A percentile compares a stretch with the other conserved stretches of the same genome.
These are phyloP conservation scores for Phyllosticta ampelicida DNA, from an alignment of 2,329 filamentous ascomycete genomes.

Conservation along the genomic window DNA sequence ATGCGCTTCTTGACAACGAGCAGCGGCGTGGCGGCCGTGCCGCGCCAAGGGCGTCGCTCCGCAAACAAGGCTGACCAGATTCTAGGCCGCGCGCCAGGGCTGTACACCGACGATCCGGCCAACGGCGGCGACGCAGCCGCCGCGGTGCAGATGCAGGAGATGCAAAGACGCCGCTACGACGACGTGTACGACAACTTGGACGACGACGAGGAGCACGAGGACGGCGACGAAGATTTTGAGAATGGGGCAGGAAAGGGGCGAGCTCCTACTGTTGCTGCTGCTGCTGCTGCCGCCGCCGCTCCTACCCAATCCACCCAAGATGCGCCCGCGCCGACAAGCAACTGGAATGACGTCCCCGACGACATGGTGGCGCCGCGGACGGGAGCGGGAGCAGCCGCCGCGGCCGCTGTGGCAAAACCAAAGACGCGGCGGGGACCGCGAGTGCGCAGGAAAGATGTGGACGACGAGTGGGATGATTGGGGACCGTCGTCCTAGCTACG, in stretches of 20 bases:
- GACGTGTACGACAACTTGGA: slow-evolving; percentile 6
- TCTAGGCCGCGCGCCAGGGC: slow-evolving; percentile 27
- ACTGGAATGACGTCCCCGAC: slow-evolving; percentile 41
- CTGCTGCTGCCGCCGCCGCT: not conserved
- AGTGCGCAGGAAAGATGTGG: not conserved
- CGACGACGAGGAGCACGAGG: slow-evolving; percentile 18
- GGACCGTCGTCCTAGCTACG: not conserved
- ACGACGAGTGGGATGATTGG: slow-evolving; percentile 10
- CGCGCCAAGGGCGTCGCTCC: slow-evolving; percentile 25
- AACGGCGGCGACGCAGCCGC: slow-evolving; percentile 14
- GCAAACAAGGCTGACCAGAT: slow-evolving; percentile 33
- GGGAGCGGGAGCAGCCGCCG: not conserved
- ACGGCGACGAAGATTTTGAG: slow-evolving; percentile 22
- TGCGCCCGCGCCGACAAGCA: too few species aligned
- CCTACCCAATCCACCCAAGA: slow-evolving; percentile 11
- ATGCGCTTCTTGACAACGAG: slow-evolving; percentile 25
- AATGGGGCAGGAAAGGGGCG: not conserved
- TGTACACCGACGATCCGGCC: slow-evolving; percentile 21
- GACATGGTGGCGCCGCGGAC: slow-evolving; percentile 25
- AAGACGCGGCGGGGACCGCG: not conserved
- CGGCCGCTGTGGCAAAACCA: too few species aligned
- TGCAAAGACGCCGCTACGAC: slow-evolving; percentile 16
- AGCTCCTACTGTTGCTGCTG: slow-evolving; percentile 25
- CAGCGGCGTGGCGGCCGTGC: slow-evolving; percentile 22
- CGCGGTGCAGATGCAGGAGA: slow-evolving; percentile 30